Conservation (phyloP, 768 basidiomycete genomes). For the Kwoniella europaea region DNA sequence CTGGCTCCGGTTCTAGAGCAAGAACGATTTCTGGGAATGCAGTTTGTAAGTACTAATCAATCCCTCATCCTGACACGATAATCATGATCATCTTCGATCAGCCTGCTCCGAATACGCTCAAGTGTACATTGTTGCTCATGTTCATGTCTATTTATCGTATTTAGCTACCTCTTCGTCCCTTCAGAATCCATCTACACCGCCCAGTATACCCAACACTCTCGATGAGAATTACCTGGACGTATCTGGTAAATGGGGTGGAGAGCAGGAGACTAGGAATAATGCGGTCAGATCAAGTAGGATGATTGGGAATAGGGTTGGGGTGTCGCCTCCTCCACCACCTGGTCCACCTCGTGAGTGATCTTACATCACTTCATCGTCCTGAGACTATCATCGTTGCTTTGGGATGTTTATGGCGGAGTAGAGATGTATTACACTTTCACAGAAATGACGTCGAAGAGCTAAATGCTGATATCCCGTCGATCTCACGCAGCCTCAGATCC, state of each 20-base stretch:
- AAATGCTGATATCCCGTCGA: constrained; percentile 56
- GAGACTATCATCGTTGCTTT: too few species aligned
- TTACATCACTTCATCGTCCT: not conserved
- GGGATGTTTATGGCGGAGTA: too few species aligned
- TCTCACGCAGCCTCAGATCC: constrained; percentile 45
- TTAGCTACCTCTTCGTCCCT: not conserved
- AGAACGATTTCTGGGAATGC: not conserved
- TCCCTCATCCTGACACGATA: too few species aligned
- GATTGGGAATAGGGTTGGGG: constrained; percentile 28
- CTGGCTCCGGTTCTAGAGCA: not conserved
- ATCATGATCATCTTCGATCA: too few species aligned
- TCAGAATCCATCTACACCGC: not conserved
- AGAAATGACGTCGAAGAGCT: not conserved
- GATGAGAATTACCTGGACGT: constrained; percentile 28
- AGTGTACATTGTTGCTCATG: not conserved
- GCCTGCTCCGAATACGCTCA: too few species aligned
- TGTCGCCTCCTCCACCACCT: constrained; percentile 41
- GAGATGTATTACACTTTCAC: too few species aligned
- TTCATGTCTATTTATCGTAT: not conserved
- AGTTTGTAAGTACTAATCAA: not conserved
- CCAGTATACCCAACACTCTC: not conserved
- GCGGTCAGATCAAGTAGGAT: constrained; percentile 21
- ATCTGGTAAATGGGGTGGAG: constrained; percentile 23
- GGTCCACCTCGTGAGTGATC: constrained; percentile 43
- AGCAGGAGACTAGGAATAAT: constrained; percentile 2